Evolutionary conservation across 1,139 yeast species (phyloP).

Genomic region (Saccharomyces hybrid): DNA sequence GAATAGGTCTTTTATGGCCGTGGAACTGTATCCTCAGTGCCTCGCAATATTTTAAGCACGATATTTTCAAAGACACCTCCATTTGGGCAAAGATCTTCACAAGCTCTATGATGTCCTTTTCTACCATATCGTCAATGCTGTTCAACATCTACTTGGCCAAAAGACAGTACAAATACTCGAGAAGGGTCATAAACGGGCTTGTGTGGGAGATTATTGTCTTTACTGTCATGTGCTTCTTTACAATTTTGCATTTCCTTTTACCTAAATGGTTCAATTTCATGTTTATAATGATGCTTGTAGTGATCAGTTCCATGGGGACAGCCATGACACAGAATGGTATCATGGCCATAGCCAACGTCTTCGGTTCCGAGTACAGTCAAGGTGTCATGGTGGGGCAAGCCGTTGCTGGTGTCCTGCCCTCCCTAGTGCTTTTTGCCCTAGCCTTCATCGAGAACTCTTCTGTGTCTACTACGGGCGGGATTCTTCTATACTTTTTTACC

Average conservation of each 20-base stretch:
- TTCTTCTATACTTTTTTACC: slow-evolving; percentile 56
- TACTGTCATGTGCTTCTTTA: slow-evolving; percentile 35
- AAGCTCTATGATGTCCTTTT: slow-evolving; percentile 83
- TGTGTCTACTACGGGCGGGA: slow-evolving; percentile 32
- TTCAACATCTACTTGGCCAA: slow-evolving; percentile 61
- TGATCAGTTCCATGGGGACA: slow-evolving; percentile 56
- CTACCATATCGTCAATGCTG: slow-evolving; percentile 62
- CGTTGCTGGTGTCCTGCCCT: slow-evolving; percentile 84
- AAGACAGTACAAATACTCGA: slow-evolving; percentile 58
- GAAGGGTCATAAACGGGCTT: slow-evolving; percentile 55
- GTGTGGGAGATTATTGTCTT: slow-evolving; percentile 50
- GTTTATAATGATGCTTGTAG: slow-evolving; percentile 50
- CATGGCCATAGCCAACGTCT: slow-evolving; percentile 76
- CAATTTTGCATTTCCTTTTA: slow-evolving; percentile 32
- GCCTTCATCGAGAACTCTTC: slow-evolving; percentile 35
- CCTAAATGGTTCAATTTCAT: slow-evolving; percentile 42
- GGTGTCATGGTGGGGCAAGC: slow-evolving; percentile 95
- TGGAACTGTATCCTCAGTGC: slow-evolving; percentile 93
- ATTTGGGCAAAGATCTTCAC: slow-evolving; percentile 55
- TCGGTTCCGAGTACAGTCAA: slow-evolving; percentile 69
- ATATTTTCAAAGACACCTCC: slow-evolving; percentile 50
- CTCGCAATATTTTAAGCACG: slow-evolving; percentile 62
- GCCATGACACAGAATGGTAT: slow-evolving; percentile 82
- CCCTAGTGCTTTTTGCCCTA: slow-evolving; percentile 62
- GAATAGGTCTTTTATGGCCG: slow-evolving; percentile 84